Evolutionary conservation across 2,329 filamentous ascomycete species (phyloP).

Genomic region (Aureobasidium vineae): DNA sequence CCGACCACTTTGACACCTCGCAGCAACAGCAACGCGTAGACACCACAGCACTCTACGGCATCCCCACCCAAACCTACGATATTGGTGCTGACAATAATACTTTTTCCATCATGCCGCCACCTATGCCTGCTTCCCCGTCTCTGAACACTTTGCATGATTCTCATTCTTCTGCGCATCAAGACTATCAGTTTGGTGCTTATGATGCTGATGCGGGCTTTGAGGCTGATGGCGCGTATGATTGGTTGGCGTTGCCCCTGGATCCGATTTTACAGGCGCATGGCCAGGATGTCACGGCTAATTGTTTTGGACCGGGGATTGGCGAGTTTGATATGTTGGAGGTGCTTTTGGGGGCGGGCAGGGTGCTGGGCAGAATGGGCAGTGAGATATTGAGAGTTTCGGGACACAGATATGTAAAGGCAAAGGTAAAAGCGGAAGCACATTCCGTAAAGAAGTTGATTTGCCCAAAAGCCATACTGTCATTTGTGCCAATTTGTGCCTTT

Average conservation of each 20-base stretch:
- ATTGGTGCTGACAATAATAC: slow-evolving; percentile 40
- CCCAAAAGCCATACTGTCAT: neutral
- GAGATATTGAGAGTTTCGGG: neutral
- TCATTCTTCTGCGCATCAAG: neutral
- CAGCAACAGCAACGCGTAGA: neutral
- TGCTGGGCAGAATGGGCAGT: neutral
- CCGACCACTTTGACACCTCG: neutral
- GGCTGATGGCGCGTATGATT: slow-evolving; percentile 43
- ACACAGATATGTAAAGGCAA: too few species aligned
- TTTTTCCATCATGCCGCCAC: slow-evolving; percentile 52
- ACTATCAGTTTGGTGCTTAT: slow-evolving; percentile 28
- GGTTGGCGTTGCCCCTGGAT: slow-evolving; percentile 62
- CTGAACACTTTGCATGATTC: slow-evolving; percentile 27
- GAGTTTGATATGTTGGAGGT: slow-evolving; percentile 52
- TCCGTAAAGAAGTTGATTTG: too few species aligned
- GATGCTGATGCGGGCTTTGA: slow-evolving; percentile 28
- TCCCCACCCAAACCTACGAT: slow-evolving; percentile 48
- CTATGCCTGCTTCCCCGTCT: slow-evolving; percentile 29
- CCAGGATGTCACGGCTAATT: slow-evolving; percentile 56
- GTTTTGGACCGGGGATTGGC: slow-evolving; percentile 65
- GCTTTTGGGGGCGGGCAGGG: slow-evolving; percentile 35
- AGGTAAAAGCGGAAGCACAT: neutral
- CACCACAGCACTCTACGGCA: slow-evolving; percentile 42
- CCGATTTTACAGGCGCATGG: slow-evolving; percentile 58
- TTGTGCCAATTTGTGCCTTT: neutral